These are phyloP conservation scores for Sporothrix brasiliensis DNA, from an alignment of 2,329 filamentous ascomycete species.

Conservation along the genomic window DNA sequence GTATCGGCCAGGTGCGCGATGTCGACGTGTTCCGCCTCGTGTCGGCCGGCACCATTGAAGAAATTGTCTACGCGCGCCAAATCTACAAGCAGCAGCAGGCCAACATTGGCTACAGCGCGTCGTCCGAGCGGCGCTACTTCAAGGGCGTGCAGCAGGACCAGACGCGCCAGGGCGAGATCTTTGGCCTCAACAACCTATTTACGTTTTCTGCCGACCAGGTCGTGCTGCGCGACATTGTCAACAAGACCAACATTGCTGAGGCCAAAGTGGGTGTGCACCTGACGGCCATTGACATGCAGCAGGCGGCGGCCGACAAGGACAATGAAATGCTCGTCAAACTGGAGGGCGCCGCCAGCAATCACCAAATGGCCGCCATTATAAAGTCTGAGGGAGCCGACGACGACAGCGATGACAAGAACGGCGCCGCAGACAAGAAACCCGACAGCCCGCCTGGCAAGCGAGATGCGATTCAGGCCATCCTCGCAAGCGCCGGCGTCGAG, in stretches of 20 bases:
- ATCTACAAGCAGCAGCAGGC: conserved; percentile 99
- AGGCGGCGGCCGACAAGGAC: conserved; percentile 59
- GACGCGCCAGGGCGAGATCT: conserved; percentile 87
- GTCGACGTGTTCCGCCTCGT: conserved; percentile 95
- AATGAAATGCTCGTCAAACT: conserved; percentile 51
- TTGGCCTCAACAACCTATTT: conserved; percentile 86
- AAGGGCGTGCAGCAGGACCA: conserved; percentile 86
- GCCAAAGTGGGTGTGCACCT: conserved; percentile 82
- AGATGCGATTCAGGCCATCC: conserved; percentile 85
- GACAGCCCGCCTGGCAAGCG: conserved; percentile 47
- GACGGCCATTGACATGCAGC: conserved; percentile 72
- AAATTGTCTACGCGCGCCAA: conserved; percentile 94
- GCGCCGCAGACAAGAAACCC: conserved; percentile 46
- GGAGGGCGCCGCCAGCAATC: conserved; percentile 60
- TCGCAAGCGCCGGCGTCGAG: conserved; percentile 83
- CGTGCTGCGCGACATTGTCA: conserved; percentile 90
- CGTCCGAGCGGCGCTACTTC: conserved; percentile 90
- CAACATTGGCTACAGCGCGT: conserved; percentile 94
- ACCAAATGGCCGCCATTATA: conserved; percentile 68
- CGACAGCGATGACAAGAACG: conserved; percentile 12
- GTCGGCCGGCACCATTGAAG: conserved; percentile 89
- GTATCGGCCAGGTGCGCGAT: conserved; percentile 88
- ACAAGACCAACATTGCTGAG: conserved; percentile 97
- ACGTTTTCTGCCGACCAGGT: conserved; percentile 77
- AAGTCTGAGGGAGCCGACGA: conserved; percentile 45